Evolutionary conservation across 2,329 filamentous ascomycete species (phyloP).

Genomic region (Claviceps capensis): DNA sequence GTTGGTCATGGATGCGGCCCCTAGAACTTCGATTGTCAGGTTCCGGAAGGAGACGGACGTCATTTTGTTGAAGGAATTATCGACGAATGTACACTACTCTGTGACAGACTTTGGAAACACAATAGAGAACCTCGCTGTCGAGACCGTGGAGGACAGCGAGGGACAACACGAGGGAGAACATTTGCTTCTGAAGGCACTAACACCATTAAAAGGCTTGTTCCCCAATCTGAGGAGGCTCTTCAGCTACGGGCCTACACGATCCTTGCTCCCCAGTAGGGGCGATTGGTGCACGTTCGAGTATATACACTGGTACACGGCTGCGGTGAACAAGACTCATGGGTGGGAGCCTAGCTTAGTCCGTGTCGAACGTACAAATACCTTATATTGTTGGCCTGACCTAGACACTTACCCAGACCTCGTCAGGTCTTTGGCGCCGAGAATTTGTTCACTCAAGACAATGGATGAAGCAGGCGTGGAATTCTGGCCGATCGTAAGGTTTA

Average conservation of each 20-base stretch:
- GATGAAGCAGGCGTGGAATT: constrained; percentile 9
- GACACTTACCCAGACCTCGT: constrained; percentile 17
- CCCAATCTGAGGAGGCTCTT: constrained; percentile 17
- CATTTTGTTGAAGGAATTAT: constrained; percentile 11
- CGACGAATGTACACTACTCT: background rate
- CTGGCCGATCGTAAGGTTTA: constrained; percentile 20
- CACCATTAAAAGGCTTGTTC: constrained; percentile 6
- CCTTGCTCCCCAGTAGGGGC: constrained; percentile 5
- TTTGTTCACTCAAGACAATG: background rate
- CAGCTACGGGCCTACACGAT: background rate
- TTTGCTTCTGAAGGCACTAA: background rate
- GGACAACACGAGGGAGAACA: background rate
- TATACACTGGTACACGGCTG: constrained; percentile 13
- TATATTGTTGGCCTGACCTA: constrained; percentile 22
- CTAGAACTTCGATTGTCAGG: constrained; percentile 13
- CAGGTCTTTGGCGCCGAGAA: constrained; percentile 9
- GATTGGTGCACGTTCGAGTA: constrained; percentile 20
- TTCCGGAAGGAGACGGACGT: constrained; percentile 21
- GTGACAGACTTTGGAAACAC: constrained; percentile 16
- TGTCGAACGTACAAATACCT: constrained; percentile 11
- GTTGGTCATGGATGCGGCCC: constrained; percentile 14
- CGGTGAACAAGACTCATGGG: constrained; percentile 12
- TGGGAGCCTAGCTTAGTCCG: constrained; percentile 10
- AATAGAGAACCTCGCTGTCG: constrained; percentile 17
- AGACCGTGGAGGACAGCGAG: constrained; percentile 1